Percentiles rank a stretch among this genome's conserved stretches.
Conservation (phyloP, 2,329 filamentous ascomycete genomes). For the Cladophialophora chaetospira region DNA sequence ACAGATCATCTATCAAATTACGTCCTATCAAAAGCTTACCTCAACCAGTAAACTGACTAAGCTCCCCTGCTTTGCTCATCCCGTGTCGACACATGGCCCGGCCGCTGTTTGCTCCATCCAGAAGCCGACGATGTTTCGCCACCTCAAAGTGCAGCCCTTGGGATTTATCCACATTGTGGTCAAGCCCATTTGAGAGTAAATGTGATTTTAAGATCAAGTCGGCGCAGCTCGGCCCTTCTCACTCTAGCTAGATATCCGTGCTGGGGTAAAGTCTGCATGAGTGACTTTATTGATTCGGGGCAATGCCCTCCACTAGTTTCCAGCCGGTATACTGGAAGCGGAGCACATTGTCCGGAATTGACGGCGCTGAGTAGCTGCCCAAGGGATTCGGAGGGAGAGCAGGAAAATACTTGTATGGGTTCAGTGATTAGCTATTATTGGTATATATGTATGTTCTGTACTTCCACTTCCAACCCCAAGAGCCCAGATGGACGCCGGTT, state of each 20-base stretch:
- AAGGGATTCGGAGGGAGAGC: too few relatives aligned
- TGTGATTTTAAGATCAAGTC: background rate
- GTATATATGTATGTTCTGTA: conserved; percentile 13
- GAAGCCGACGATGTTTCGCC: background rate
- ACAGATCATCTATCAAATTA: background rate
- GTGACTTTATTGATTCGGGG: too few relatives aligned
- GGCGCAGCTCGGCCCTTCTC: background rate
- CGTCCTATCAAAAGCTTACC: conserved; percentile 2
- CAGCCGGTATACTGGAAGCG: too few relatives aligned
- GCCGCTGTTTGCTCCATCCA: conserved; percentile 7
- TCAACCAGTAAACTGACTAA: background rate
- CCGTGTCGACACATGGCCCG: background rate
- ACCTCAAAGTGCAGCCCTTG: background rate
- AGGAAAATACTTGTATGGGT: background rate
- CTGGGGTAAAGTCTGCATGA: too few relatives aligned
- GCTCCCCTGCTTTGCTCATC: background rate
- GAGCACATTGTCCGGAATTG: too few relatives aligned
- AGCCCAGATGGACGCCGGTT: background rate
- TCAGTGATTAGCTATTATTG: conserved; percentile 10
- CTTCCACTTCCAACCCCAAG: background rate
- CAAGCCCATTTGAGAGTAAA: background rate
- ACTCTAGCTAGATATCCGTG: too few relatives aligned
- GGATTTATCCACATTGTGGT: background rate
- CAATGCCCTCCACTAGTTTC: too few relatives aligned
- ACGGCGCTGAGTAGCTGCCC: too few relatives aligned